phyloP scores from a whole-genome alignment of 805 yeast species.

The Komagataella pseudopastoris region DNA sequence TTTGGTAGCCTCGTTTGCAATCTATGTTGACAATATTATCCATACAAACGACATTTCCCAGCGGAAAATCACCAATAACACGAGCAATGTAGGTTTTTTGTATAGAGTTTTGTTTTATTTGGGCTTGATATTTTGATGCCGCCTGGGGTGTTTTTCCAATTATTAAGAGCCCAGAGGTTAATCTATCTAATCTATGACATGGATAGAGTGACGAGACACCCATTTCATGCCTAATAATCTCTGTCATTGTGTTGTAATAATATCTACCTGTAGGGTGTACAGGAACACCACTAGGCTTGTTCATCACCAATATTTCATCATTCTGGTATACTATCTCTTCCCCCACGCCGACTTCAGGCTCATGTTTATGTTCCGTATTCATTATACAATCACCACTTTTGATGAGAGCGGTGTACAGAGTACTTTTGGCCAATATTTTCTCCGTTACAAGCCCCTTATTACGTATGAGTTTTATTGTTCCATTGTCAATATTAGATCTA shows the following conservation, averaged over 20 bases:
- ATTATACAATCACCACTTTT: conserved; percentile 15
- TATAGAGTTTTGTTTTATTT: conserved; percentile 18
- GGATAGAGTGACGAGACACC: conserved; percentile 12
- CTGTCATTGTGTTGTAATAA: conserved; percentile 27
- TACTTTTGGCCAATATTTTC: background rate
- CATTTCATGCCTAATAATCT: conserved; percentile 22
- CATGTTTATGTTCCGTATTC: conserved; percentile 16
- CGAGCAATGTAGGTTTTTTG: conserved; percentile 33
- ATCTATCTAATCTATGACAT: conserved; percentile 37
- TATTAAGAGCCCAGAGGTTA: conserved; percentile 36
- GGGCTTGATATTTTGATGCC: conserved; percentile 18
- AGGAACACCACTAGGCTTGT: conserved; percentile 40
- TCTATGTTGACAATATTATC: conserved; percentile 24
- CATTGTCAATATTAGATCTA: conserved; percentile 1
- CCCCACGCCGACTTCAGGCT: conserved; percentile 6
- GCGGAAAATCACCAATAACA: conserved; percentile 26
- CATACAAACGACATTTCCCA: conserved; percentile 11
- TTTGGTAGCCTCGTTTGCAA: conserved; percentile 11
- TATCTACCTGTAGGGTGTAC: conserved; percentile 38
- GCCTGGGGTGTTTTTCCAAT: conserved; percentile 23
- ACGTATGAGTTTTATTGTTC: conserved; percentile 9
- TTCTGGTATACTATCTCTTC: conserved; percentile 20
- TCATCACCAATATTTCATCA: conserved; percentile 24
- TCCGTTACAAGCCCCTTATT: conserved; percentile 6
- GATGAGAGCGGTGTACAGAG: conserved; percentile 5